phyloP scores from a whole-genome alignment of 2,329 filamentous ascomycete genomes.

The Colletotrichum musicola region DNA sequence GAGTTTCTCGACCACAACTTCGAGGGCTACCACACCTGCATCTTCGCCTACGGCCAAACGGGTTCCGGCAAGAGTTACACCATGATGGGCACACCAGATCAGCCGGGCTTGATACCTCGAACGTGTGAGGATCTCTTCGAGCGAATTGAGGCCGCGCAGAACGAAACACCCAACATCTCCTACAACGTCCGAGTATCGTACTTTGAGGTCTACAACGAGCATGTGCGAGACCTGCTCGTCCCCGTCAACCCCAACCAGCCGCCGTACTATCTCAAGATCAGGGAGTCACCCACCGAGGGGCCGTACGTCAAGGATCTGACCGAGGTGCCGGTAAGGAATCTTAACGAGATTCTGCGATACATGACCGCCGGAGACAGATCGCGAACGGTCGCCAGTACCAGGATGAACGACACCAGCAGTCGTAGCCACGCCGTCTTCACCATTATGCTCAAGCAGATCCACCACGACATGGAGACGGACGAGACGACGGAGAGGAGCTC shows the following conservation, averaged over 20 bases:
- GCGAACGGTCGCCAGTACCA: conserved; percentile 91
- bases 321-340: conserved; percentile 89
- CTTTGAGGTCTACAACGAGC: conserved; percentile 99
- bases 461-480: conserved; percentile 96
- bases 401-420: conserved; percentile 99
- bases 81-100: conserved; percentile 90
- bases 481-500: conserved; percentile 96
- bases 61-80: conserved; percentile 98
- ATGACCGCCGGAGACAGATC: conserved; percentile 93
- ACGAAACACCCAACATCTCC: conserved; percentile 89
- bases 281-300: conserved; percentile 93
- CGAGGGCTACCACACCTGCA: conserved; percentile 98
- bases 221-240: conserved; percentile 92
- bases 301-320: conserved; percentile 98
- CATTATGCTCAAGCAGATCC: conserved; percentile 97
- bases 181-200: conserved; percentile 98
- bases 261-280: conserved; percentile 95
- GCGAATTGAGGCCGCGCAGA: conserved; percentile 82
- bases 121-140: conserved; percentile 97
- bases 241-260: conserved; percentile 77
- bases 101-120: conserved; percentile 91
- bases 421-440: conserved; percentile 98
- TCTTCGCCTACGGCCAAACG: conserved; percentile 98
- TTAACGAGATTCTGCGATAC: conserved; percentile 86
- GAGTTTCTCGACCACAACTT: conserved; percentile 99